Conservation (phyloP, 164 flowering plant species). For the Umbilicus rupestris region DNA sequence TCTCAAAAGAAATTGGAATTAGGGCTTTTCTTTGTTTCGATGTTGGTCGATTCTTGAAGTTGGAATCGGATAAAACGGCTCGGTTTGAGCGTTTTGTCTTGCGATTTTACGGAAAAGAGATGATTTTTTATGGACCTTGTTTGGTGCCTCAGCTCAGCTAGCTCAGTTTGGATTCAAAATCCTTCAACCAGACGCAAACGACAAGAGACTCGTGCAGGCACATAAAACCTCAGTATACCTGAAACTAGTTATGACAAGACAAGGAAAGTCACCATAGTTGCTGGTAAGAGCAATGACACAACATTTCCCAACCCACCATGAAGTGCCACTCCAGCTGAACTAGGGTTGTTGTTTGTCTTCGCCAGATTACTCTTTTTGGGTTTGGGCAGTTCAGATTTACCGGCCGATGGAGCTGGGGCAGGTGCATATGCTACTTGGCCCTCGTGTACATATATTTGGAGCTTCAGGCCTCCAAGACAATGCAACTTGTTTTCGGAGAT, state of each 20-base stretch:
- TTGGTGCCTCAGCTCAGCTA: too few relatives aligned
- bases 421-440: slow-evolving; percentile 24
- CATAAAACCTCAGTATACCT: background rate
- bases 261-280: background rate
- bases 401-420: slow-evolving; percentile 24
- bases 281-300: background rate
- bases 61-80: too few relatives aligned
- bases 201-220: background rate
- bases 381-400: slow-evolving; percentile 11
- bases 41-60: too few relatives aligned
- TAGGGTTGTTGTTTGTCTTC: slow-evolving; percentile 1
- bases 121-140: too few relatives aligned
- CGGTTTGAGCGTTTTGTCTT: too few relatives aligned
- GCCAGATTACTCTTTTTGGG: slow-evolving; percentile 32
- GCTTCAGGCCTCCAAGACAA: slow-evolving; percentile 62
- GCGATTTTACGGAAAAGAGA: too few relatives aligned
- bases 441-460: slow-evolving; percentile 27
- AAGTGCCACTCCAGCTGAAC: background rate
- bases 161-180: too few relatives aligned
- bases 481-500: slow-evolving; percentile 37
- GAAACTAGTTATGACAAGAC: background rate
- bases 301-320: background rate
- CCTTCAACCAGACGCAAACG: background rate
- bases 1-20: too few relatives aligned
- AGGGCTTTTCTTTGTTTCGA: too few relatives aligned